Percentiles rank a stretch among this genome's conserved stretches.
Conservation (phyloP, 2,329 filamentous ascomycete genomes). For the Monosporascus sp. region DNA sequence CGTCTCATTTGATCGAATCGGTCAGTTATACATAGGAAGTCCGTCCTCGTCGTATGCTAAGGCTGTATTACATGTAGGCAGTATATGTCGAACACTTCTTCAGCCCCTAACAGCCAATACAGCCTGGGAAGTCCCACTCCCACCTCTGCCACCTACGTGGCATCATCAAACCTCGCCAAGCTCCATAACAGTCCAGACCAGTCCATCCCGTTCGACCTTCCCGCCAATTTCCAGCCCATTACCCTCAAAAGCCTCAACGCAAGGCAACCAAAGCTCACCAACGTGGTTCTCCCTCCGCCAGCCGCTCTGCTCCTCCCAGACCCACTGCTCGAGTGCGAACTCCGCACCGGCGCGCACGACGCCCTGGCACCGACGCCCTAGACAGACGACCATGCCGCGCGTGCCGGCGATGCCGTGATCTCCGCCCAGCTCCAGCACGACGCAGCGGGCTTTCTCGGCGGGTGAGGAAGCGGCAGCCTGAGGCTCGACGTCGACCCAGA, state of each 20-base stretch:
- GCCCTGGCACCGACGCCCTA: conserved; percentile 53
- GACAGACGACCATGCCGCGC: conserved; percentile 46
- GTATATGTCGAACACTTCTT: too few relatives aligned
- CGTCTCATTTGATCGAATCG: too few relatives aligned
- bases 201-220: conserved; percentile 14
- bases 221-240: conserved; percentile 15
- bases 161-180: conserved; percentile 1
- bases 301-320: conserved; percentile 27
- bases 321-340: conserved; percentile 51
- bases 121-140: too few relatives aligned
- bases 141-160: too few relatives aligned
- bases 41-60: too few relatives aligned
- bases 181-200: conserved; percentile 31
- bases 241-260: conserved; percentile 15
- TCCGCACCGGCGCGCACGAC: conserved; percentile 39
- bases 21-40: too few relatives aligned
- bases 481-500: conserved; percentile 50
- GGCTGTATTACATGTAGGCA: too few relatives aligned
- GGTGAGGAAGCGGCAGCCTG: conserved; percentile 20
- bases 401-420: conserved; percentile 20
- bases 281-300: conserved; percentile 33
- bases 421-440: conserved; percentile 35
- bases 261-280: conserved; percentile 30
- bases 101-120: too few relatives aligned
- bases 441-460: conserved; percentile 16